Percentiles rank a stretch among this genome's conserved stretches.
These are phyloP conservation scores for Mucor plumbeus DNA, from an alignment of 371 early-diverging fungal species.

Conservation along the genomic window DNA sequence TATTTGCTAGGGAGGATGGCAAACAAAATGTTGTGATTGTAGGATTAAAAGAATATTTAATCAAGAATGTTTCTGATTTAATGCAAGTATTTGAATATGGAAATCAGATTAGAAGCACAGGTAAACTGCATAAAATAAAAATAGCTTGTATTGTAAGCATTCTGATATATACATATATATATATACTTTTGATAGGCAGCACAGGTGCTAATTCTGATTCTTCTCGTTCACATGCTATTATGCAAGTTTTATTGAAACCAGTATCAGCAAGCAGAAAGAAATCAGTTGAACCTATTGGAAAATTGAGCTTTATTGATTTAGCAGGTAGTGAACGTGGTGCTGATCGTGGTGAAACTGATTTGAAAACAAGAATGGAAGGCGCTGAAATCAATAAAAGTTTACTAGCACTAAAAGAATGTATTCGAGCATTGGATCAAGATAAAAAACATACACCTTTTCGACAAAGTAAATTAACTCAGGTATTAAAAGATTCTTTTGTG, in stretches of 20 bases:
- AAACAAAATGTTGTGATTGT: constrained; percentile 92
- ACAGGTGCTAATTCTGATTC: constrained; percentile 86
- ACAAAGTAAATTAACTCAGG: constrained; percentile 97
- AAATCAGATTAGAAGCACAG: constrained; percentile 87
- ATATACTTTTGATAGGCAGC: constrained; percentile 18
- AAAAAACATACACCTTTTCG: constrained; percentile 97
- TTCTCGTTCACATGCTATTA: constrained; percentile 90
- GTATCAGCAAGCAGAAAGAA: constrained; percentile 50
- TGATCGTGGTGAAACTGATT: constrained; percentile 93
- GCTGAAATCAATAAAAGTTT: constrained; percentile 99
- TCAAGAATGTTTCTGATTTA: constrained; percentile 82
- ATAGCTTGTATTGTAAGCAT: no score
- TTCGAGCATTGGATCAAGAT: constrained; percentile 95
- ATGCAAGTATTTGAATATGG: constrained; percentile 95
- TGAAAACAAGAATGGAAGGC: constrained; percentile 95
- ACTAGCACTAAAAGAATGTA: constrained; percentile 97
- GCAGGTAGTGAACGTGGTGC: constrained; percentile 96
- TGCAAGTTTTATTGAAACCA: constrained; percentile 79
- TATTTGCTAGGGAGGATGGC: constrained; percentile 95
- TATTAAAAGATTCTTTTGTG: constrained; percentile 96
- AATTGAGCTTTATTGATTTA: constrained; percentile 87
- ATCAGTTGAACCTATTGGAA: constrained; percentile 50
- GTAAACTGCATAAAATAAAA: constrained; percentile 32
- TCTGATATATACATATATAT: no score
- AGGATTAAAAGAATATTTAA: constrained; percentile 85